Base-by-base conservation (phyloP, 441 rosid species). In the Erodium moschatum region DNA sequence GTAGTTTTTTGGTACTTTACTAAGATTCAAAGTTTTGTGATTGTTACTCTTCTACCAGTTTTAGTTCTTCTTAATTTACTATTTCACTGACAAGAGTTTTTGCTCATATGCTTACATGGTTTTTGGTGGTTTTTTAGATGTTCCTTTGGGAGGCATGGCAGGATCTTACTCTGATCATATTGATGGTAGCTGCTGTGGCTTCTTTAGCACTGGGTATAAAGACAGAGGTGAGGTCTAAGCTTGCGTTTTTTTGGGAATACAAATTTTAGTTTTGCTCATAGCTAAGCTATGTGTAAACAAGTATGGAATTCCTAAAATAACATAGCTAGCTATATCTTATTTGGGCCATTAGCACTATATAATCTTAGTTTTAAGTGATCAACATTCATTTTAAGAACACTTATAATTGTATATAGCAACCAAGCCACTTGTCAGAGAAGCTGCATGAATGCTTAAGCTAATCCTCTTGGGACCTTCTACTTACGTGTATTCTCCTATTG, bases 111-210 rank as follows among this genome's bases (percentile, higher is more conserved):
- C 27, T 61, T 64, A 27, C 42, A 9, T 58, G 46, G 21, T 52
- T 64, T 4, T 70, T 31, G 56, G 74, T 40, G 63, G 50, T 68
- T 27, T 50, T 12, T 27, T 72, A 94, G 99, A 90, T 83, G 83
- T 94, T 94, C 81, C 94, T 95, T 54, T 92, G 99, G 98, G 99
- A 95, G 84, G 99, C 99, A 58, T 89, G 97, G 97, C 99, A 92
- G 80, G 99, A 95, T 86, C 82, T 89, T 75, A 95, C 98, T 60
- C 97, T 95, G 40, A 89, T 92, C 75, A 95, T 95, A 81, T 85
- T 92, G 86, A 92, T 89, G 69, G 78, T 90, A 69, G 98, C 99
- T 0, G 98, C 99, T 65, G 52, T 82, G 63, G 88, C 88, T 70
- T 92, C 98, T 7, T 74, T 95, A 78, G 97, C 68, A n/a, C 69